A percentile compares a stretch with the other conserved stretches of the same genome.
These are phyloP conservation scores for Neurospora pannonica DNA, from an alignment of 495 filamentous ascomycete species.

Conservation along the genomic window DNA sequence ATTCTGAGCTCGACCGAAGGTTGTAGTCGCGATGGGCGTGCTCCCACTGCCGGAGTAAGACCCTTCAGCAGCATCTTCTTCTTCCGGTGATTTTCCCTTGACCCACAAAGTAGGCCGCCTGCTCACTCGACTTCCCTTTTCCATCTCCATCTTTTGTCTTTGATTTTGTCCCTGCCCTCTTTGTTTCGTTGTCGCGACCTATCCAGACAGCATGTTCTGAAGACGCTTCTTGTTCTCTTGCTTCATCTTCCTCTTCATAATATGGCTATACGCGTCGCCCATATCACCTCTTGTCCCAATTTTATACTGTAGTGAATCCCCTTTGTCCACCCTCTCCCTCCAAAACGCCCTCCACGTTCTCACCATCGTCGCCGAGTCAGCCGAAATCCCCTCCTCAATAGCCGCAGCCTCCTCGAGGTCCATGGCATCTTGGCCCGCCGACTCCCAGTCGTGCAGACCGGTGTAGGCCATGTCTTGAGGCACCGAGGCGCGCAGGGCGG, in stretches of 20 bases:
- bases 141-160: background rate
- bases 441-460: slow-evolving; percentile 42
- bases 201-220: background rate
- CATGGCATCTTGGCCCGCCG: slow-evolving; percentile 18
- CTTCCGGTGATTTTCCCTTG: background rate
- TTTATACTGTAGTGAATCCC: background rate
- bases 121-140: background rate
- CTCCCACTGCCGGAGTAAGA: background rate
- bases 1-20: background rate
- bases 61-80: background rate
- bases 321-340: background rate
- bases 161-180: background rate
- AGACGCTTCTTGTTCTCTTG: background rate
- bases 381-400: background rate
- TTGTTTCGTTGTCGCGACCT: background rate
- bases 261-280: background rate
- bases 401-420: background rate
- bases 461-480: slow-evolving; percentile 24
- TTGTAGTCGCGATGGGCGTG: background rate
- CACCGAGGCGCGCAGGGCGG: slow-evolving; percentile 24
- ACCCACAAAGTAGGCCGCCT: background rate
- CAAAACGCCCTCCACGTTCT: background rate
- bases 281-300: background rate
- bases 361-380: background rate
- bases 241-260: background rate